Evolutionary conservation across 1,139 yeast species (phyloP).

Genomic region (Suzukiozyma palmioleophila): DNA sequence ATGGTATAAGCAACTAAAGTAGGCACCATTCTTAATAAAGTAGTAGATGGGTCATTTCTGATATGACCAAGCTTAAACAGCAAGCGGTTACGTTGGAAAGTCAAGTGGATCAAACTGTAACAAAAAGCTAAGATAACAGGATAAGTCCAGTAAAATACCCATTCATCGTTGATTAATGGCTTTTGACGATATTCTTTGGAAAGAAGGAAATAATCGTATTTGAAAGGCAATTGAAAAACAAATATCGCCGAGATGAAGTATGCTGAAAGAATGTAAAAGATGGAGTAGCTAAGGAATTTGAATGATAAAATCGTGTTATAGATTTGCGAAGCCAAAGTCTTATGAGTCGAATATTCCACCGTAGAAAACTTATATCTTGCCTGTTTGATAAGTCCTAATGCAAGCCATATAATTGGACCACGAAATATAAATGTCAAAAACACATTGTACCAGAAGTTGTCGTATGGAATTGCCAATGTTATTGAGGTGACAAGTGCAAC

Average conservation of each 20-base stretch:
- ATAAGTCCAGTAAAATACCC: conserved; percentile 49
- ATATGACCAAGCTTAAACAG: conserved; percentile 44
- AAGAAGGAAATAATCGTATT: conserved; percentile 29
- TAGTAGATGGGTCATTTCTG: conserved; percentile 36
- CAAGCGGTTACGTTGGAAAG: conserved; percentile 59
- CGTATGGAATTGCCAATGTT: conserved; percentile 23
- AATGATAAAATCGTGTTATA: conserved; percentile 42
- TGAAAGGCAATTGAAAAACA: conserved; percentile 25
- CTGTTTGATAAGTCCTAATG: conserved; percentile 37
- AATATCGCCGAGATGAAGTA: conserved; percentile 24
- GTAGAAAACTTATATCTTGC: conserved; percentile 48
- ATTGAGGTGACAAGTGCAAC: conserved; percentile 24
- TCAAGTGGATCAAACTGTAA: conserved; percentile 52
- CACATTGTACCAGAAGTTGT: conserved; percentile 28
- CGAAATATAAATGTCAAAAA: conserved; percentile 21
- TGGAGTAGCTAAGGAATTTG: conserved; percentile 30
- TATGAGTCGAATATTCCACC: conserved; percentile 47
- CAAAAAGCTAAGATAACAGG: conserved; percentile 34
- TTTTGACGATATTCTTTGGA: conserved; percentile 47
- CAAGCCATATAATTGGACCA: conserved; percentile 28
- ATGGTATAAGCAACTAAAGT: conserved; percentile 33
- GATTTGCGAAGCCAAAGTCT: conserved; percentile 47
- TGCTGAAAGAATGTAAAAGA: conserved; percentile 38
- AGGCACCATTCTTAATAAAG: conserved; percentile 29
- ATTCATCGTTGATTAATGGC: conserved; percentile 60